Conservation (phyloP, 345 rosid species). For the Pistacia atlantica region DNA sequence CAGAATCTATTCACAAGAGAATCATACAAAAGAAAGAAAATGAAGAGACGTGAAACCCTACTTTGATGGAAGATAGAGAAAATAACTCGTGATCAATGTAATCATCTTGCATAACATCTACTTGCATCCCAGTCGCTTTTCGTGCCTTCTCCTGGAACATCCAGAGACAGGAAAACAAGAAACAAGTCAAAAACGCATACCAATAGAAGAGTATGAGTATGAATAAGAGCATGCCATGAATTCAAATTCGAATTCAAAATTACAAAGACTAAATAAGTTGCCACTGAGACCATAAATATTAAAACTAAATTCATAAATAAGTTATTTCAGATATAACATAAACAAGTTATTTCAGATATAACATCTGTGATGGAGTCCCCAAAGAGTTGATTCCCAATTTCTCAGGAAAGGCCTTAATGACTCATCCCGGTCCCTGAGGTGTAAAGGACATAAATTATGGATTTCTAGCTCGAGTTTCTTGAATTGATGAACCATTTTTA, state of each 20-base stretch:
- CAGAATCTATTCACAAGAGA: not conserved
- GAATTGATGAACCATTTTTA: not conserved
- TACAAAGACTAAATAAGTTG: not conserved
- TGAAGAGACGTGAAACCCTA: slow-evolving; percentile 20
- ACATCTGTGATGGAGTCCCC: no score
- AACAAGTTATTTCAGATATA: no score
- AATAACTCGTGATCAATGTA: slow-evolving; percentile 75
- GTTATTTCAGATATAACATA: no score
- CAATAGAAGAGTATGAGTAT: not conserved
- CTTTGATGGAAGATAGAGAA: slow-evolving; percentile 94
- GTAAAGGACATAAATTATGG: not conserved
- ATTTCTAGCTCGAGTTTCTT: not conserved
- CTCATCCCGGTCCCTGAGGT: no score
- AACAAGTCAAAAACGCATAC: not conserved
- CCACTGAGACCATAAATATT: not conserved
- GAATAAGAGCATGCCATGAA: not conserved
- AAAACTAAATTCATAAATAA: not conserved
- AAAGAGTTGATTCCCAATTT: no score
- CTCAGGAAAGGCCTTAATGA: no score
- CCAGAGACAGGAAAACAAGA: slow-evolving; percentile 13
- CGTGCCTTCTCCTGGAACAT: slow-evolving; percentile 75
- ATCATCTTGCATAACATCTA: slow-evolving; percentile 85
- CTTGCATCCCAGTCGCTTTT: slow-evolving; percentile 77
- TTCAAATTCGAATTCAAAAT: not conserved
- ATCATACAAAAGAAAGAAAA: not conserved